Evolutionary conservation across 768 basidiomycete genomes (phyloP), one percentile per base, ranked within the genome.

Genomic region (Collybia sordida): DNA sequence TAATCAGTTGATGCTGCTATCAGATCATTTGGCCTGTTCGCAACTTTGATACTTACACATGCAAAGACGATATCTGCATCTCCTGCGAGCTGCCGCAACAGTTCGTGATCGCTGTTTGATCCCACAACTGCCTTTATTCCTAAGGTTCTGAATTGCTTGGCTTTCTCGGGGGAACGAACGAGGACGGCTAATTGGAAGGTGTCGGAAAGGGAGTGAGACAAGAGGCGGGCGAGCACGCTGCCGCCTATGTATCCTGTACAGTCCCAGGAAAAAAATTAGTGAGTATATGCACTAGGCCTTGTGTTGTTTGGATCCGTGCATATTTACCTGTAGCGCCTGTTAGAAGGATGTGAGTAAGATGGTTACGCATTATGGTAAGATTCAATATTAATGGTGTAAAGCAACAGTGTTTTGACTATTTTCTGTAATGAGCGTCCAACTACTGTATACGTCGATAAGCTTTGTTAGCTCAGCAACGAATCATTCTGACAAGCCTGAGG

Each of bases 221-320:
- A 66, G 11, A 83, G 66, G 28, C 68, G 72, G 2, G 68, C 51
- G 3, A 84, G 69, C 22, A 82, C 78, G 1, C 77, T 72, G 19
- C 81, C 83, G 0, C 81, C 80, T 39, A 82, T 78, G 60, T 83
- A 85, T 5, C 81, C 81, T 79, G 25, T 12, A 21, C 22, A 42
- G 40, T 19, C 38, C 42, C 22, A 41, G n/a, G n/a, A n/a, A n/a
- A n/a, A n/a, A n/a, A n/a, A n/a, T n/a, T n/a, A n/a, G 4, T 45
- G 24, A 53, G 42, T 24, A 7, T 25, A 37, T 25, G 27, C 11
- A 47, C 28, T 19, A 23, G 3, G 38, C 15, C n/a, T 9, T 18
- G 9, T 2, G 15, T 15, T 17, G 8, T 46, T 27, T 9, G 9
- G 31, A 31, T 11, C 9, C 11, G 31, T 31, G 5, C 31, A 31